Base-by-base conservation (phyloP, 75 land plant genomes). In the Azolla pinnata region DNA sequence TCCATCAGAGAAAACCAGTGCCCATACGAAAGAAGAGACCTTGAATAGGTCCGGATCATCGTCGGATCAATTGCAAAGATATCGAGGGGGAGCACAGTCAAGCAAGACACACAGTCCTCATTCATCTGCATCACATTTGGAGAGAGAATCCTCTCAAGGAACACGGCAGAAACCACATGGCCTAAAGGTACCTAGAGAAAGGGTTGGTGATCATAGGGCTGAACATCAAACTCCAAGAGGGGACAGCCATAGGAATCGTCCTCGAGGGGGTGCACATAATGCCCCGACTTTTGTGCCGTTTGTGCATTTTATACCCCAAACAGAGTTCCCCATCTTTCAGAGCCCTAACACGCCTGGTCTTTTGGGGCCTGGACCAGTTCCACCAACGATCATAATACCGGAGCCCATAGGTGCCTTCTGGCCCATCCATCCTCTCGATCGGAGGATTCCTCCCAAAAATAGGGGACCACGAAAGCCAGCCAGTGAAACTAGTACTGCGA, bases 271-370 rank as follows among this genome's bases (percentile, higher is more conserved):
- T 38, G 14, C 10, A 7, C 10, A 3, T 23, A 3, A 3, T 14
- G 14, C 10, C 21, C 49, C 49, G 4, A 17, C 49, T 18, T 46
- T 46, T 46, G 49, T 46, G n/a, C 49, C 49, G 4, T 46, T 46
- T 14, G 21, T 18, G 4, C 49, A 46, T 46, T 46, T 46, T 46
- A 14, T 46, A 18, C 49, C 49, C 2, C 49, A 46, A 46, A 46
- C 49, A 46, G 49, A 46, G 21, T 46, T 46, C 21, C 49, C 49
- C 49, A 46, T 46, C 21, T 46, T 46, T 46, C 49, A 46, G 2
- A 46, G 49, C 17, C 49, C 49, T 18, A 46, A 46, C 14, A 46
- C 49, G 3, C 49, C 49, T 18, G 49, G 49, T 18, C 2, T 46
- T 23, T 23, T 46, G 4, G 49, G 49, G 21, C 49, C 49, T 18